Conservation (phyloP, 2,329 filamentous ascomycete species). For the Didymella pomorum region DNA sequence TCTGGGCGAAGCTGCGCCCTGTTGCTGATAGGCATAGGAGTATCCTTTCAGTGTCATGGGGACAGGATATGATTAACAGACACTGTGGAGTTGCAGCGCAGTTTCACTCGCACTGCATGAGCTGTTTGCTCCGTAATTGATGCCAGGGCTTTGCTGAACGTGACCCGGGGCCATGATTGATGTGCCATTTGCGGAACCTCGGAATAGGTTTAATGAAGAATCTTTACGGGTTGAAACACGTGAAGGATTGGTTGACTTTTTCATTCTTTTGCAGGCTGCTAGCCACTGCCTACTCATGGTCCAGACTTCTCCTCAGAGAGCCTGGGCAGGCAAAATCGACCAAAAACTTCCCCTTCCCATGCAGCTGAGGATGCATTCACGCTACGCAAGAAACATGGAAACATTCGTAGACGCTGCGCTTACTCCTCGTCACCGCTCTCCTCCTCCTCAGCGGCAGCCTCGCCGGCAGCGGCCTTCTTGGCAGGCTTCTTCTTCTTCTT, state of each 20-base stretch:
- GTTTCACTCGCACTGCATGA: neutral
- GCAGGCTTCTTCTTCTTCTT: constrained; percentile 77
- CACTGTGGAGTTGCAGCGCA: neutral
- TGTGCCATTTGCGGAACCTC: neutral
- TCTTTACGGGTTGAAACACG: neutral
- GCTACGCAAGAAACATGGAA: constrained; percentile 4
- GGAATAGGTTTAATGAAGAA: neutral
- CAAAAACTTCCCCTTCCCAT: constrained; percentile 13
- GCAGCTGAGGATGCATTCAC: neutral
- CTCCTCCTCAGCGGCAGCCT: constrained; percentile 53
- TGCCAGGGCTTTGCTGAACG: neutral
- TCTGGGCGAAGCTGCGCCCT: no score
- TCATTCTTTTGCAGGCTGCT: constrained; percentile 26
- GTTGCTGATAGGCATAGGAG: no score
- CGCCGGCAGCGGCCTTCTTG: constrained; percentile 68
- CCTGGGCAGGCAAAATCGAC: constrained; percentile 15
- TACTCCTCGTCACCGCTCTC: constrained; percentile 48
- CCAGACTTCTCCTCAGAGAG: constrained; percentile 2
- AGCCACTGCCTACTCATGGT: constrained; percentile 19
- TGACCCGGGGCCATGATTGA: neutral
- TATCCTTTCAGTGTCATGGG: neutral
- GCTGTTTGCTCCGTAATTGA: neutral
- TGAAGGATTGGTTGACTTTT: constrained; percentile 18
- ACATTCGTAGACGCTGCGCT: constrained; percentile 7
- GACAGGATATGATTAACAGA: neutral